Evolutionary conservation across 768 basidiomycete species (phyloP).

Genomic region (Tremella fuciformis): DNA sequence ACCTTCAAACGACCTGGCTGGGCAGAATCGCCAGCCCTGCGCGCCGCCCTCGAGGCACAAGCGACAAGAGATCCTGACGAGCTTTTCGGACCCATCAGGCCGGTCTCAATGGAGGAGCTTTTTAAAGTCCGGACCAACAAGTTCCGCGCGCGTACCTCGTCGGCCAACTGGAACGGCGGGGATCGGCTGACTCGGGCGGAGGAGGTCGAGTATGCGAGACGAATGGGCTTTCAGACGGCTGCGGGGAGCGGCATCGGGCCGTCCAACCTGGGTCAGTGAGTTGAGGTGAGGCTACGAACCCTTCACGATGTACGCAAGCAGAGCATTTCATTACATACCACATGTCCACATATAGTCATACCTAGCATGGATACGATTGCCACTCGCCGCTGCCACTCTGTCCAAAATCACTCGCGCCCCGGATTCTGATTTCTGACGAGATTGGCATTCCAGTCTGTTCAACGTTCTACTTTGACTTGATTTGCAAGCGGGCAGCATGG

Average conservation of each 20-base stretch:
- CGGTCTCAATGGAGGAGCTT: slow-evolving; percentile 87
- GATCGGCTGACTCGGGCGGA: slow-evolving; percentile 81
- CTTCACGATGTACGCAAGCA: too few species aligned
- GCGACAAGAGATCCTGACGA: slow-evolving; percentile 72
- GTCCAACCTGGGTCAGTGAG: too few species aligned
- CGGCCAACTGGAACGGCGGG: slow-evolving; percentile 93
- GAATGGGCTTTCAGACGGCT: slow-evolving; percentile 70
- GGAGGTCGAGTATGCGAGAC: slow-evolving; percentile 76
- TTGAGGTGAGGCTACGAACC: too few species aligned
- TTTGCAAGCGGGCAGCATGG: background rate
- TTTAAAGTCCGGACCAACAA: slow-evolving; percentile 67
- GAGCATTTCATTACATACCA: too few species aligned
- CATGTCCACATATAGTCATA: too few species aligned
- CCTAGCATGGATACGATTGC: too few species aligned
- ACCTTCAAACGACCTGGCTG: slow-evolving; percentile 67
- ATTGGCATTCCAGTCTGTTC: too few species aligned
- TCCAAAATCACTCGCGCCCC: too few species aligned
- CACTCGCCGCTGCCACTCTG: too few species aligned
- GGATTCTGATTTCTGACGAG: too few species aligned
- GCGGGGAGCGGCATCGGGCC: background rate
- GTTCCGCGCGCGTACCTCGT: slow-evolving; percentile 85
- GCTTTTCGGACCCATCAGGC: slow-evolving; percentile 84
- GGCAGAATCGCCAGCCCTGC: slow-evolving; percentile 87
- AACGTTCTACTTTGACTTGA: background rate
- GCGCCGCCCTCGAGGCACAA: slow-evolving; percentile 73